Percentiles rank a stretch among this genome's conserved stretches.
Evolutionary conservation across 331 rosid genomes (phyloP).

Genomic region (Arachis monticola): DNA sequence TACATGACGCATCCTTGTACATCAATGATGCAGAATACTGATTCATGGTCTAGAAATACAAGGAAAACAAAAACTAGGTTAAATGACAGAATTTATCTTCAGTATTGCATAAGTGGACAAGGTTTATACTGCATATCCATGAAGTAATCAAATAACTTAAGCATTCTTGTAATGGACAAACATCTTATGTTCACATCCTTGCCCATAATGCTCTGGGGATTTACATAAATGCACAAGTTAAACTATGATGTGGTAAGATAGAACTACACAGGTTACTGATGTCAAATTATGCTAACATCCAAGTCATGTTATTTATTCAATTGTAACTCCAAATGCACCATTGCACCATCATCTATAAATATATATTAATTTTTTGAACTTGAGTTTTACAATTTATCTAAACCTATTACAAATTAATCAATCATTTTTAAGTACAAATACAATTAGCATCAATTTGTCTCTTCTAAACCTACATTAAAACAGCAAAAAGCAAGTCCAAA

Average conservation of each 20-base stretch:
- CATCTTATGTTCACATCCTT: constrained; percentile 7
- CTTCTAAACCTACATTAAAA: too few species aligned
- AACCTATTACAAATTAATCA: too few species aligned
- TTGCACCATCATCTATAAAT: background rate
- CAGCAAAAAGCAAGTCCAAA: too few species aligned
- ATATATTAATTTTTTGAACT: too few species aligned
- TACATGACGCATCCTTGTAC: background rate
- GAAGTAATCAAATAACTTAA: constrained; percentile 13
- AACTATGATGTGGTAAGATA: too few species aligned
- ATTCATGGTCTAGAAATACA: background rate
- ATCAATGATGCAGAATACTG: constrained; percentile 11
- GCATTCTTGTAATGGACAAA: constrained; percentile 4
- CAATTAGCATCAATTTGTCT: too few species aligned
- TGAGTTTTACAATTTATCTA: too few species aligned
- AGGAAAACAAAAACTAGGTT: constrained; percentile 2
- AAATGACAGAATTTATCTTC: constrained; percentile 28
- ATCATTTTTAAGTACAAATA: too few species aligned
- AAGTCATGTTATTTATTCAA: background rate
- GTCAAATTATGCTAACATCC: background rate
- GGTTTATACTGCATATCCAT: background rate
- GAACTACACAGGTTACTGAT: too few species aligned
- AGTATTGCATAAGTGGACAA: constrained; percentile 13
- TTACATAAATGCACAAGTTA: too few species aligned
- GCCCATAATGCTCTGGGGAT: background rate
- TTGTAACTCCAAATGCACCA: constrained; percentile 18